These are phyloP conservation scores for Phytophthora chlamydospora DNA, from an alignment of 352 stramenopile genomes.

Conservation along the genomic window DNA sequence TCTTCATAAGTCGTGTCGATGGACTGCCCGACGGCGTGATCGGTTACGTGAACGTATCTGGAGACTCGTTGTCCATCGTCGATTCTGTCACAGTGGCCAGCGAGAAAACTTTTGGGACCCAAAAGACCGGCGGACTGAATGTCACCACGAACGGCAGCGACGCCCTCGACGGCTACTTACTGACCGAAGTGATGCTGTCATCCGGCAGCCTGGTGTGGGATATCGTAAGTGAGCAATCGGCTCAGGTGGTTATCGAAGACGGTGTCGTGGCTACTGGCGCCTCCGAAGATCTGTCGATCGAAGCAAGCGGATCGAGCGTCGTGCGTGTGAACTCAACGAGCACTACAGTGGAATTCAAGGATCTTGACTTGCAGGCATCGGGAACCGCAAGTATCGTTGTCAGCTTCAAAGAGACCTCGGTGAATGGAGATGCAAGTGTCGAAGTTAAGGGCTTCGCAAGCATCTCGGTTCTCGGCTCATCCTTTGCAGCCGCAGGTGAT, in stretches of 20 bases:
- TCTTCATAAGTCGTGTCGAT: conserved; percentile 12
- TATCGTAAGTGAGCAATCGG: conserved; percentile 31
- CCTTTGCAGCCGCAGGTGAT: conserved; percentile 18
- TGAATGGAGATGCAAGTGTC: conserved; percentile 22
- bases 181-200: conserved; percentile 40
- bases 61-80: not conserved
- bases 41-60: conserved; percentile 18
- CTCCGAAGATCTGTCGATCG: conserved; percentile 32
- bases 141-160: no score
- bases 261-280: conserved; percentile 32
- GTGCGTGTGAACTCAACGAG: conserved; percentile 32
- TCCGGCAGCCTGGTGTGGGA: conserved; percentile 31
- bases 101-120: not conserved
- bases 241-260: conserved; percentile 37
- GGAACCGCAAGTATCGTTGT: conserved; percentile 30
- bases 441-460: conserved; percentile 17
- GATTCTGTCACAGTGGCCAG: conserved; percentile 9
- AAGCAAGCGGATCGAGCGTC: conserved; percentile 33
- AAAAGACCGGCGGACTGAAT: no score
- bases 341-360: conserved; percentile 20
- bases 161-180: conserved; percentile 33
- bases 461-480: conserved; percentile 29
- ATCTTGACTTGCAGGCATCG: conserved; percentile 26
- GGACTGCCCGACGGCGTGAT: conserved; percentile 4
- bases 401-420: conserved; percentile 25